Conservation (phyloP, 345 rosid species). For the Salix suchowensis region DNA sequence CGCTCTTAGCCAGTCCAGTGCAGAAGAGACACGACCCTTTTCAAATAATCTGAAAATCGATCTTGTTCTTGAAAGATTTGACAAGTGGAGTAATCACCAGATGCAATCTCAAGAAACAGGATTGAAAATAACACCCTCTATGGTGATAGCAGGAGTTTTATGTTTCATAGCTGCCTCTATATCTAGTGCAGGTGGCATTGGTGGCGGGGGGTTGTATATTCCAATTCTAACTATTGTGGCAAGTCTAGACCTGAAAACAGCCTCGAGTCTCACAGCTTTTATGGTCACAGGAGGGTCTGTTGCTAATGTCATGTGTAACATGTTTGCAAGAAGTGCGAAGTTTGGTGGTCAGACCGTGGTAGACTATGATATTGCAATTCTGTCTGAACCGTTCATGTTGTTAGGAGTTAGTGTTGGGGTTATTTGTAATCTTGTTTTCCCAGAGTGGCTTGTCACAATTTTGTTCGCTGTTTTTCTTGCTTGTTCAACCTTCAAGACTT, state of each 20-base stretch:
- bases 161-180: slow-evolving; percentile 73
- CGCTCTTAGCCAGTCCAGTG: slow-evolving; percentile 24
- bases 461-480: slow-evolving; percentile 66
- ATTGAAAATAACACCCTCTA: slow-evolving; percentile 35
- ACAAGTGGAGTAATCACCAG: slow-evolving; percentile 33
- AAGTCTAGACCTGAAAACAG: slow-evolving; percentile 71
- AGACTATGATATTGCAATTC: slow-evolving; percentile 67
- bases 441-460: slow-evolving; percentile 79
- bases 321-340: slow-evolving; percentile 36
- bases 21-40: slow-evolving; percentile 15
- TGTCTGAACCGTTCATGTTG: slow-evolving; percentile 83
- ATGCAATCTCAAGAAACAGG: slow-evolving; percentile 23
- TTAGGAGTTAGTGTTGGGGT: slow-evolving; percentile 86
- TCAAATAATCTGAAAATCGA: slow-evolving; percentile 12
- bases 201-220: slow-evolving; percentile 82
- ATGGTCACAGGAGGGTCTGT: slow-evolving; percentile 91
- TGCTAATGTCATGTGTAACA: slow-evolving; percentile 60
- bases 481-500: slow-evolving; percentile 75
- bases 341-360: slow-evolving; percentile 42
- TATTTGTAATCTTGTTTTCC: slow-evolving; percentile 63
- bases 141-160: slow-evolving; percentile 42
- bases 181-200: slow-evolving; percentile 91
- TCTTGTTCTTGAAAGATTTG: slow-evolving; percentile 20
- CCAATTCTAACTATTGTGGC: slow-evolving; percentile 69
- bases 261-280: slow-evolving; percentile 77